These are phyloP conservation scores for Rubia peregrina DNA, from an alignment of 305 asterid genomes.

Conservation along the genomic window DNA sequence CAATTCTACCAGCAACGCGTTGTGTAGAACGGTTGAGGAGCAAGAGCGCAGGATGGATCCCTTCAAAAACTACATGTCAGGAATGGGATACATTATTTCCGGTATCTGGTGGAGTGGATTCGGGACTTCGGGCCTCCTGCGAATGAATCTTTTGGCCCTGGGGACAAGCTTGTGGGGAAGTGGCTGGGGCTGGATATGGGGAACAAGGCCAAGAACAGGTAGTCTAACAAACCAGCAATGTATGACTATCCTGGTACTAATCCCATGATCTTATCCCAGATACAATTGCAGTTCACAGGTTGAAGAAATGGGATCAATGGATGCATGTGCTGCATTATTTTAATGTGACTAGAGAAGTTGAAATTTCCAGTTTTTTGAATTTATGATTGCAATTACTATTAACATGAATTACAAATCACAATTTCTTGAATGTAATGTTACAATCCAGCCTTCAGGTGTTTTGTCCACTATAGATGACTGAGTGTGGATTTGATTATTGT, in stretches of 20 bases:
- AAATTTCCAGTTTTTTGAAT: constrained; percentile 31
- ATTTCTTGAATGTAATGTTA: background rate
- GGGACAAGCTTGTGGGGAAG: constrained; percentile 62
- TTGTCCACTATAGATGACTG: background rate
- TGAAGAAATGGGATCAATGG: constrained; percentile 78
- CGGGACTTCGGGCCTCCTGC: constrained; percentile 30
- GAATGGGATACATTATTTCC: constrained; percentile 73
- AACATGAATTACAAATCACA: background rate
- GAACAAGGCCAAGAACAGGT: constrained; percentile 53
- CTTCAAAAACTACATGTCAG: constrained; percentile 67
- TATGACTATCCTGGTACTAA: constrained; percentile 80
- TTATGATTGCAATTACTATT: constrained; percentile 17
- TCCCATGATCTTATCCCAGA: constrained; percentile 65
- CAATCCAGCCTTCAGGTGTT: too few species aligned
- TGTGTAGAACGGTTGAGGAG: too few species aligned
- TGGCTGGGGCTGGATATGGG: constrained; percentile 62
- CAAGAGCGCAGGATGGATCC: too few species aligned
- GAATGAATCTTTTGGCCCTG: constrained; percentile 52
- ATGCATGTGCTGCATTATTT: constrained; percentile 48
- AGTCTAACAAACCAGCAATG: constrained; percentile 65
- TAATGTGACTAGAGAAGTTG: constrained; percentile 49
- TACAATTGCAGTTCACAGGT: constrained; percentile 58
- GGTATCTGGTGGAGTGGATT: constrained; percentile 81
- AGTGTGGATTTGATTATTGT: background rate
- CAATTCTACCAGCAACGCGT: too few species aligned